Base-by-base conservation (phyloP, 2,329 filamentous ascomycete genomes). In the Aspergillus sp. region DNA sequence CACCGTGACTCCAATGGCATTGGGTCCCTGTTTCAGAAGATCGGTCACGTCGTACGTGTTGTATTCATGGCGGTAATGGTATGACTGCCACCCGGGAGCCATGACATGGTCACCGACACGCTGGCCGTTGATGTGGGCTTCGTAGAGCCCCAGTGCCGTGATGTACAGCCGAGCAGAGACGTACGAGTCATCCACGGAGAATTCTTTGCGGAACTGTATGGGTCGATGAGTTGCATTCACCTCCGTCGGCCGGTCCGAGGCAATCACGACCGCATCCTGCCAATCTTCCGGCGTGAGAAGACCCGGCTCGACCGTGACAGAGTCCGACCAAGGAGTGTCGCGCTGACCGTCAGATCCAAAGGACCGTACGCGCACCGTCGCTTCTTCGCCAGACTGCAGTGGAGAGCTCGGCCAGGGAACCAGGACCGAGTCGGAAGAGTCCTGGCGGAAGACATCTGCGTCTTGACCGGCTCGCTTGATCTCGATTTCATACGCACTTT, bases 31-130 rank as follows among this genome's bases (percentile, higher is more conserved):
- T 3, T 48, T 43, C 0, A 83, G 45, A 0, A 77, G 64, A 0
- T 66, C 55, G 0, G 74, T 76, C 1, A 83, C 76, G 51, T 84
- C 78, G 50, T 78, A 80, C 0, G 76, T 80, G 42, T 82, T 74
- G 53, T 83, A 84, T 0, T 73, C 67, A 14, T 78, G 74, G 0
- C 81, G 71, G 36, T 76, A 62, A 0, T 71, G 64, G 53, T 83
- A 84, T 0, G 74, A 73, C 45, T 77, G 74, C 76, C 79, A 83
- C 0, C 80, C 80, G 4, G 55, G 58, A 3, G 79, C 76, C 32
- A 82, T 65, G 31, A 75, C 71, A 17, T 67, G 57, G 50, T 72
- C 64, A 0, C 77, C 76, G 1, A 81, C 72, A 1, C 67, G 63
- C 0, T 66, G 50, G 0, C 76, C 78, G 44, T 82, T 81, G 50